A percentile compares a stretch with the other conserved stretches of the same genome.
Conservation (phyloP, 2,329 filamentous ascomycete genomes). For the Alternaria brassicicola region DNA sequence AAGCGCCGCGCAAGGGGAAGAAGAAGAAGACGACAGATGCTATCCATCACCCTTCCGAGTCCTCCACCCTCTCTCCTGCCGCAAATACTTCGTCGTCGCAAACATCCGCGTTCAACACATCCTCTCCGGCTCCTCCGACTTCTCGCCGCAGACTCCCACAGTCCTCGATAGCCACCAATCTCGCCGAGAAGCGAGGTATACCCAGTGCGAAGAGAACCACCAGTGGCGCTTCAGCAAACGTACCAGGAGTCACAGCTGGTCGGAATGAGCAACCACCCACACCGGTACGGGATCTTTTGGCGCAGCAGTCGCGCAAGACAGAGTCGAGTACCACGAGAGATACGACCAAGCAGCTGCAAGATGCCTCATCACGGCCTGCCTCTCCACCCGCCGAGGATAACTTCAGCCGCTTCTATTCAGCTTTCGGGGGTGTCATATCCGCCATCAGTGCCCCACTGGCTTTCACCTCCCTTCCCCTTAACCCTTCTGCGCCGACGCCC, state of each 20-base stretch:
- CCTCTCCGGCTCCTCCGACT: conserved; percentile 44
- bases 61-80: conserved; percentile 17
- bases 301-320: conserved; percentile 38
- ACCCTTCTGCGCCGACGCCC: conserved; percentile 33
- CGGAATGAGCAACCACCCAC: conserved; percentile 39
- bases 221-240: conserved; percentile 73
- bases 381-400: conserved; percentile 67
- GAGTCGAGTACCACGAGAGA: conserved; percentile 27
- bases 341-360: conserved; percentile 19
- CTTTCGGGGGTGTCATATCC: conserved; percentile 87
- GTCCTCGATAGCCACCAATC: conserved; percentile 85
- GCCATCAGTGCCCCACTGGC: conserved; percentile 88
- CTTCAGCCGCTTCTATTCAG: conserved; percentile 89
- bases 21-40: conserved; percentile 24
- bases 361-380: conserved; percentile 17
- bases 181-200: conserved; percentile 85
- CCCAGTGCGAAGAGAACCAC: conserved; percentile 63
- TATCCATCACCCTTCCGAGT: conserved; percentile 16
- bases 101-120: conserved; percentile 41
- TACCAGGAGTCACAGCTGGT: conserved; percentile 72
- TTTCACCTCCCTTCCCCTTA: conserved; percentile 86
- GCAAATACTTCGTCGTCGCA: conserved; percentile 28
- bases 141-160: conserved; percentile 61
- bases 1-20: conserved; percentile 56
- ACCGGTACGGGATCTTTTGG: conserved; percentile 42